Percentiles rank a stretch among this genome's conserved stretches.
phyloP scores from a whole-genome alignment of 1,284 basidiomycete genomes.

The Pyrrhoderma lamaoense region DNA sequence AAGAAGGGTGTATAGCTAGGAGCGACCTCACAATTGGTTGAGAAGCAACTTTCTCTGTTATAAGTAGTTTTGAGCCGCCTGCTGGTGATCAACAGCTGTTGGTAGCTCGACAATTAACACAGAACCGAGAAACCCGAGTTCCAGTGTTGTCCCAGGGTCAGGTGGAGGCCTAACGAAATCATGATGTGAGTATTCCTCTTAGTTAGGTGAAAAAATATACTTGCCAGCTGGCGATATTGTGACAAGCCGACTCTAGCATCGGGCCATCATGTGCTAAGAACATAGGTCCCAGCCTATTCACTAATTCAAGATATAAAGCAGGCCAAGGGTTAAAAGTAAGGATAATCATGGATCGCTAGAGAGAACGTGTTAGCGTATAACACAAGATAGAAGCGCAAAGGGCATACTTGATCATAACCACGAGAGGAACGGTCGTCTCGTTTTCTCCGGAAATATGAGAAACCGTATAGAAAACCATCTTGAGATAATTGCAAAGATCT shows the following conservation, averaged over 20 bases:
- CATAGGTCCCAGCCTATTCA: constrained; percentile 67
- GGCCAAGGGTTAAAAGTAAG: constrained; percentile 82
- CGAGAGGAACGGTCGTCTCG: constrained; percentile 65
- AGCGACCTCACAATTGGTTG: constrained; percentile 34
- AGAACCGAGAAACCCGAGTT: constrained; percentile 76
- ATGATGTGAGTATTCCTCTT: constrained; percentile 1
- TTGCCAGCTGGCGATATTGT: constrained; percentile 83
- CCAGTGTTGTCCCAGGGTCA: constrained; percentile 51
- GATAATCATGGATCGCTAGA: constrained; percentile 78
- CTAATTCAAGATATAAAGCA: constrained; percentile 67
- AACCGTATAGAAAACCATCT: constrained; percentile 78
- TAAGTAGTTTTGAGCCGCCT: constrained; percentile 48
- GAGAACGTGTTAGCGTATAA: constrained; percentile 14
- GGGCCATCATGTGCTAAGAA: constrained; percentile 70
- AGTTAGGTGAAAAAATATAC: constrained; percentile 23
- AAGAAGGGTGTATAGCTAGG: constrained; percentile 6
- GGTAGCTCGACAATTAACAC: constrained; percentile 72
- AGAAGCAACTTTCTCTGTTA: constrained; percentile 41
- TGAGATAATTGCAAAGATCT: constrained; percentile 29
- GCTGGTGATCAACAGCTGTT: constrained; percentile 60
- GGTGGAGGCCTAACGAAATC: constrained; percentile 59
- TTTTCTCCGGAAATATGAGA: constrained; percentile 73
- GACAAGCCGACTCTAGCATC: constrained; percentile 80
- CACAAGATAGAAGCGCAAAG: not conserved
- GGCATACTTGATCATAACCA: constrained; percentile 78